Base-by-base conservation (phyloP, 495 filamentous ascomycete species). In the Astrothelium macrocarpum region DNA sequence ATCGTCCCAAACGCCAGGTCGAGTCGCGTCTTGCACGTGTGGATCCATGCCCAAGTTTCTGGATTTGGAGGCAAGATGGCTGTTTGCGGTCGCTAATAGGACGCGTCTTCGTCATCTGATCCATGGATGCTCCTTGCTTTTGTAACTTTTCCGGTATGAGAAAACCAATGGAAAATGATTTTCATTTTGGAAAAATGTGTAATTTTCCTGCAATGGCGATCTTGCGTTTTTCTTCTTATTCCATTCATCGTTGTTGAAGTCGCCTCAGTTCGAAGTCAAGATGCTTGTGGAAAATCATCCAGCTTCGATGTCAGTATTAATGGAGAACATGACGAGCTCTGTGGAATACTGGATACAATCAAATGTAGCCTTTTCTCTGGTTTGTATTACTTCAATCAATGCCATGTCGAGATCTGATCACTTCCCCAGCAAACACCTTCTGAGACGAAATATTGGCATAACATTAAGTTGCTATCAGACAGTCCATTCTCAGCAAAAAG, bases 61-160 rank as follows among this genome's bases (percentile, higher is more conserved):
- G 20, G 20, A 28, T 25, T 56, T 9, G 20, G 26, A 56, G 25
- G 49, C 49, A 56, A 1, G 23, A 56, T 56, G 49, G 49, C 49
- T 56, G 49, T 16, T 56, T 16, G 23, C 49, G 49, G 7, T 10
- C 5, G 49, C 10, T 25, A 9, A 9, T 5, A 56, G 49, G 2
- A 20, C 29, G 49, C 26, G 25, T 56, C 11, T 12, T 29, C 20
- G 25, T 11, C 49, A 28, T 26, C 25, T 29, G 49, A 29, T 56
- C n/a, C 49, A 26, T 56, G 49, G 49, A 56, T 56, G 49, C 49
- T 56, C 49, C 49, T 56, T 56, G 49, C 49, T 29, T 29, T 26
- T 29, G 5, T 20, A 56, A 56, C 10, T 29, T 56, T 56, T 9
- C 49, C 25, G 49, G 49, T 56, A 5, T 56, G 49, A 29, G 49